Evolutionary conservation across 2,329 filamentous ascomycete species (phyloP).

Genomic region (Fusarium papillatum): DNA sequence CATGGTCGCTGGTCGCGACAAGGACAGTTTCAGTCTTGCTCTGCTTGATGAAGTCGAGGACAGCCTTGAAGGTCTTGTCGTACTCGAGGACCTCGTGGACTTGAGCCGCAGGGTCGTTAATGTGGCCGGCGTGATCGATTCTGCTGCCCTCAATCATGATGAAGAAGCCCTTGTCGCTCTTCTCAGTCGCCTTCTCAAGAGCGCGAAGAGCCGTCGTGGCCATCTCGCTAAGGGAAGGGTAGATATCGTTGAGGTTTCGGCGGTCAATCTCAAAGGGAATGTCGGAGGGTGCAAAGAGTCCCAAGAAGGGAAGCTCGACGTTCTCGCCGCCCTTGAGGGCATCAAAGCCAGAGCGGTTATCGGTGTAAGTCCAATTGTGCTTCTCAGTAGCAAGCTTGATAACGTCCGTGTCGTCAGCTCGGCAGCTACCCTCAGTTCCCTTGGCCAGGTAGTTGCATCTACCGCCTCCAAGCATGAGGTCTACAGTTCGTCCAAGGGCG

Average conservation of each 20-base stretch:
- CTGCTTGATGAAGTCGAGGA: slow-evolving; percentile 86
- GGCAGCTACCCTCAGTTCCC: slow-evolving; percentile 83
- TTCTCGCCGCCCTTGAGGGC: slow-evolving; percentile 75
- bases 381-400: slow-evolving; percentile 79
- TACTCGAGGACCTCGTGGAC: slow-evolving; percentile 96
- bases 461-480: slow-evolving; percentile 93
- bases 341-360: slow-evolving; percentile 82
- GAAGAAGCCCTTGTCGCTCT: slow-evolving; percentile 95
- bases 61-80: slow-evolving; percentile 86
- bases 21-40: slow-evolving; percentile 83
- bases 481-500: slow-evolving; percentile 87
- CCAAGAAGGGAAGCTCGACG: slow-evolving; percentile 84
- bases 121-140: slow-evolving; percentile 95
- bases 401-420: slow-evolving; percentile 83
- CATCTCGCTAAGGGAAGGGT: slow-evolving; percentile 95
- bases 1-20: slow-evolving; percentile 94
- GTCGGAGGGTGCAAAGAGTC: slow-evolving; percentile 85
- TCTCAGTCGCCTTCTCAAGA: slow-evolving; percentile 83
- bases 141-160: slow-evolving; percentile 98
- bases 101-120: slow-evolving; percentile 86
- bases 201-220: slow-evolving; percentile 83
- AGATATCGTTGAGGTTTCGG: slow-evolving; percentile 80
- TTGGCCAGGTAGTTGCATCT: slow-evolving; percentile 95
- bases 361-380: slow-evolving; percentile 83
- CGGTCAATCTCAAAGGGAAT: slow-evolving; percentile 97